phyloP scores from a whole-genome alignment of 2,329 filamentous ascomycete genomes.

The Phaeosphaeriaceae sp. region DNA sequence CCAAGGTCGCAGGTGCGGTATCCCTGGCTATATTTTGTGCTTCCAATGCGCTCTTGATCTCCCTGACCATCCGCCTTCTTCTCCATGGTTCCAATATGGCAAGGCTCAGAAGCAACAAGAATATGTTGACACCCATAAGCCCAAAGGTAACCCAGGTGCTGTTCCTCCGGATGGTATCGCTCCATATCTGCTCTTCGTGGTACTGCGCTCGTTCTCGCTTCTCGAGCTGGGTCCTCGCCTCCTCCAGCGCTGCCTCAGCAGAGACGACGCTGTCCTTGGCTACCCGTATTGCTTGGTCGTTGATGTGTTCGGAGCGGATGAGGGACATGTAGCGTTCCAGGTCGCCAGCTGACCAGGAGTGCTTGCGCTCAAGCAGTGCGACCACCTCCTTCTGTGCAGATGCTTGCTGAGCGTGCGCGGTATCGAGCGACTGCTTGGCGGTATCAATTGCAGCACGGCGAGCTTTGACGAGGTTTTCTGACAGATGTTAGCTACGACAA shows the following conservation, averaged over 20 bases:
- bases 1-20: constrained; percentile 8
- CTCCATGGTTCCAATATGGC: constrained; percentile 94
- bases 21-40: constrained; percentile 35
- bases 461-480: constrained; percentile 64
- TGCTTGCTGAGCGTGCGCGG: constrained; percentile 83
- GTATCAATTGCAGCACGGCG: constrained; percentile 70
- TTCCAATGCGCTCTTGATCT: constrained; percentile 60
- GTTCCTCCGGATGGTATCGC: constrained; percentile 93
- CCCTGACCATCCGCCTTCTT: constrained; percentile 77
- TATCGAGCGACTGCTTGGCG: constrained; percentile 78
- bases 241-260: constrained; percentile 81
- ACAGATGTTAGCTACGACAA: constrained; percentile 11
- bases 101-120: constrained; percentile 85
- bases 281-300: constrained; percentile 81
- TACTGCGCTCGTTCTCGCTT: constrained; percentile 88
- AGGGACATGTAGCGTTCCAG: constrained; percentile 93
- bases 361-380: constrained; percentile 89
- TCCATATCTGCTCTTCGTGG: constrained; percentile 99
- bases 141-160: constrained; percentile 99
- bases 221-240: constrained; percentile 76
- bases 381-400: constrained; percentile 95
- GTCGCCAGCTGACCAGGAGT: constrained; percentile 85
- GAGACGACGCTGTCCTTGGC: constrained; percentile 75
- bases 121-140: constrained; percentile 93
- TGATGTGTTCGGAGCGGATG: constrained; percentile 90